Evolutionary conservation across 1,284 basidiomycete species (phyloP).

Genomic region (Rhodotorula glutinis): DNA sequence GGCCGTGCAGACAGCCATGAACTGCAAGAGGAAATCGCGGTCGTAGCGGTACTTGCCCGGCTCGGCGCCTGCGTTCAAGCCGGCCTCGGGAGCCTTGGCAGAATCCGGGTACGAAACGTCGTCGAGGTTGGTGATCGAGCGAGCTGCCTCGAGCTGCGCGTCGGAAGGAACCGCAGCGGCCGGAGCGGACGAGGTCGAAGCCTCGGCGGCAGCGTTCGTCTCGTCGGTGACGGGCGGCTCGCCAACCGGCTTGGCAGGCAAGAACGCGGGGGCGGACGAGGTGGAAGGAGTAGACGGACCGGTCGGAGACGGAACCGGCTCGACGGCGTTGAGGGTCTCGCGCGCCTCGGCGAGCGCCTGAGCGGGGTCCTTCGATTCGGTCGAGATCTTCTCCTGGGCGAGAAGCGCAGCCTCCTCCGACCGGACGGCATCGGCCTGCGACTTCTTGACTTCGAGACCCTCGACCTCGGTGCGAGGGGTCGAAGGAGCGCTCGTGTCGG

Average conservation of each 20-base stretch:
- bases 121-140: conserved; percentile 76
- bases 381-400: conserved; percentile 33
- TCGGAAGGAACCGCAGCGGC: conserved; percentile 12
- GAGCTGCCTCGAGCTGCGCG: conserved; percentile 51
- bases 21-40: conserved; percentile 95
- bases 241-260: conserved; percentile 45
- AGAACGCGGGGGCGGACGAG: conserved; percentile 26
- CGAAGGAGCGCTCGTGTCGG: conserved; percentile 45
- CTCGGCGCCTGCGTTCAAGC: conserved; percentile 74
- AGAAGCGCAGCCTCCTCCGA: conserved; percentile 42
- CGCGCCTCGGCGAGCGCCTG: conserved; percentile 45
- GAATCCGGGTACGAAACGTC: conserved; percentile 78
- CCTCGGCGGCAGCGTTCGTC: conserved; percentile 54
- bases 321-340: conserved; percentile 47
- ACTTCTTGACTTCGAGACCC: conserved; percentile 32
- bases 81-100: conserved; percentile 74
- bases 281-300: conserved; percentile 31
- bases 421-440: conserved; percentile 42
- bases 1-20: conserved; percentile 92
- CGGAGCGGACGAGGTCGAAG: conserved; percentile 2
- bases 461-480: conserved; percentile 35
- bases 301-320: background rate
- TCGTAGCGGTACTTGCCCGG: conserved; percentile 96
- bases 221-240: conserved; percentile 29
- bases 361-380: conserved; percentile 44